These are phyloP conservation scores for Neocatenulostroma microsporum DNA, from an alignment of 2,329 filamentous ascomycete genomes.

Conservation along the genomic window DNA sequence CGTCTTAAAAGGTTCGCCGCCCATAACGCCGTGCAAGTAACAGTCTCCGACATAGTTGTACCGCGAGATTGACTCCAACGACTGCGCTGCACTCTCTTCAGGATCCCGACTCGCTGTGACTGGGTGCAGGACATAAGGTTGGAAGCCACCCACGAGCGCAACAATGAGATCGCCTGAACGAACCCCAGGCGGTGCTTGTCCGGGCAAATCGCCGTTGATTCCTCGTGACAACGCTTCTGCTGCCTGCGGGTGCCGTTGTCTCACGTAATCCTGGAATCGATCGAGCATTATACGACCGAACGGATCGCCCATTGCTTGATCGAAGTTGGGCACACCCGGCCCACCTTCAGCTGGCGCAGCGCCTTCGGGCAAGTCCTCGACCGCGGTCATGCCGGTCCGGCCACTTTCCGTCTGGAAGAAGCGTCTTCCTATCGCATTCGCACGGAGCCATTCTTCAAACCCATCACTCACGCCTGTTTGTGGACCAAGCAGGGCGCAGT, in stretches of 20 bases:
- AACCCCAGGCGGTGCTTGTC: constrained; percentile 5
- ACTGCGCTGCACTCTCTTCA: neutral
- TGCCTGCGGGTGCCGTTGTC: neutral
- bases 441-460: neutral
- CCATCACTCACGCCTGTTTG: neutral
- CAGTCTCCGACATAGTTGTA: constrained; percentile 7
- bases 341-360: neutral
- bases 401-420: constrained; percentile 3
- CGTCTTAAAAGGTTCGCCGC: constrained; percentile 4
- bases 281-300: constrained; percentile 3
- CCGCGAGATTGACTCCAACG: neutral
- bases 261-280: constrained; percentile 4
- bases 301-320: neutral
- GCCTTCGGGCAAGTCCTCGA: neutral
- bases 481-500: neutral
- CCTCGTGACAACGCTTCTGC: neutral
- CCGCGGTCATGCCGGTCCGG: constrained; percentile 6
- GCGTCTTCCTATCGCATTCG: constrained; percentile 6
- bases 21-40: constrained; percentile 8
- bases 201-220: constrained; percentile 1
- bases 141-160: constrained; percentile 8
- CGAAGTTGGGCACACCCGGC: neutral
- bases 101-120: neutral
- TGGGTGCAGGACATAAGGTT: constrained; percentile 7
- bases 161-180: constrained; percentile 4